Evolutionary conservation across 2,329 filamentous ascomycete species (phyloP).

Genomic region (Trichoderma sp.): DNA sequence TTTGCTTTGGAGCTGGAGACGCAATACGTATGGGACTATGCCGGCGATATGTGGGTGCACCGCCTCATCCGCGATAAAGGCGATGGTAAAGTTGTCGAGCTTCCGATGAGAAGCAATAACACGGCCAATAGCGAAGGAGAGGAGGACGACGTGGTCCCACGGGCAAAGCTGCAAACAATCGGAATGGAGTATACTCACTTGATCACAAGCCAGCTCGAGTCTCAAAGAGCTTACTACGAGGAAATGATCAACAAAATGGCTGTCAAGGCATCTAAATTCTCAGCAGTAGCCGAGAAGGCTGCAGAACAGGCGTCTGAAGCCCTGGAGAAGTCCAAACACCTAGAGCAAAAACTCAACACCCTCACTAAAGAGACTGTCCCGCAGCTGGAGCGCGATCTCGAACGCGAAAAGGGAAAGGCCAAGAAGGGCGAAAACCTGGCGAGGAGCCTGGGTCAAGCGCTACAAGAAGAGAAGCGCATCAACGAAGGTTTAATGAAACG

Average conservation of each 20-base stretch:
- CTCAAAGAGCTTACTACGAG: constrained; percentile 91
- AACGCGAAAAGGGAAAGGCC: constrained; percentile 68
- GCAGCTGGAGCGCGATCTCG: constrained; percentile 71
- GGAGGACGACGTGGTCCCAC: constrained; percentile 70
- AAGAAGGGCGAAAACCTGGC: constrained; percentile 76
- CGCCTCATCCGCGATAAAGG: constrained; percentile 92
- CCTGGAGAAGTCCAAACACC: constrained; percentile 51
- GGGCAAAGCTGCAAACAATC: constrained; percentile 73
- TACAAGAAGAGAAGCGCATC: constrained; percentile 85
- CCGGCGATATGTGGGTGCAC: constrained; percentile 93
- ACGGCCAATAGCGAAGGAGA: constrained; percentile 30
- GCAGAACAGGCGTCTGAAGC: constrained; percentile 54
- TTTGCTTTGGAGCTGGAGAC: constrained; percentile 92
- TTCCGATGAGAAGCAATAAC: constrained; percentile 62
- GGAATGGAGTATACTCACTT: constrained; percentile 94
- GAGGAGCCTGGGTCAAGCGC: constrained; percentile 71
- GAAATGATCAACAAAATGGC: constrained; percentile 86
- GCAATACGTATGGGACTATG: constrained; percentile 98
- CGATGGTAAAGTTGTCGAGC: constrained; percentile 87
- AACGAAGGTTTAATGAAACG: constrained; percentile 78
- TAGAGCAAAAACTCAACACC: constrained; percentile 54
- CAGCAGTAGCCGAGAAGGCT: constrained; percentile 67
- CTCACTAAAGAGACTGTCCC: constrained; percentile 63
- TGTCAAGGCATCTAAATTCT: constrained; percentile 82
- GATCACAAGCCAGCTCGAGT: constrained; percentile 89